Evolutionary conservation across 163 green algal species (phyloP).

Genomic region (Chlorella variabilis): DNA sequence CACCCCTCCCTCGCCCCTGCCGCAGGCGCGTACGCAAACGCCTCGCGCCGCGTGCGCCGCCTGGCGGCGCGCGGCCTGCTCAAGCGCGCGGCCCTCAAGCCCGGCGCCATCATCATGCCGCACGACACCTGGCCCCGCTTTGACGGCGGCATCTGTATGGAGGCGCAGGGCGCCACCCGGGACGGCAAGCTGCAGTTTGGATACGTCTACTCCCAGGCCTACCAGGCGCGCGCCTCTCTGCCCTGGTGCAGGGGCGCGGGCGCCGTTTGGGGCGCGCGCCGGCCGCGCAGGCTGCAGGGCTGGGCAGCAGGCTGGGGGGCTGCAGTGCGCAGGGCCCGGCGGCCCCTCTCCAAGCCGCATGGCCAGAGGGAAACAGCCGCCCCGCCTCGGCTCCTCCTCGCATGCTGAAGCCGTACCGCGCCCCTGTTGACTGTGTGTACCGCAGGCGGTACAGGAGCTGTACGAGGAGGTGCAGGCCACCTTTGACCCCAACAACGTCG

Average conservation of each 20-base stretch:
- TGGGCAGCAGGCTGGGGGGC: no score
- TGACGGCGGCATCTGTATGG: conserved; percentile 52
- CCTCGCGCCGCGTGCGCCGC: conserved; percentile 51
- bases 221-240: conserved; percentile 43
- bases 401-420: no score
- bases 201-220: conserved; percentile 46
- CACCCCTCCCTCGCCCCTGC: no score
- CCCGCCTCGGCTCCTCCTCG: no score
- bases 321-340: no score
- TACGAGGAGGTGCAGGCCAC: conserved; percentile 72
- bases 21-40: conserved; percentile 34
- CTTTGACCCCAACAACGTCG: conserved; percentile 88
- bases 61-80: conserved; percentile 55
- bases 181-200: conserved; percentile 44
- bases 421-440: no score
- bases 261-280: no score
- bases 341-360: no score
- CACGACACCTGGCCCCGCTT: conserved; percentile 55
- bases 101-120: conserved; percentile 49
- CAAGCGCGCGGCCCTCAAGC: conserved; percentile 34
- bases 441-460: conserved; percentile 53
- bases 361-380: no score
- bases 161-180: conserved; percentile 23
- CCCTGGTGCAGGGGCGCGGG: no score
- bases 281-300: no score